Evolutionary conservation across 192 early-diverging fungal genomes (phyloP).

Genomic region (Coemansia sp.): DNA sequence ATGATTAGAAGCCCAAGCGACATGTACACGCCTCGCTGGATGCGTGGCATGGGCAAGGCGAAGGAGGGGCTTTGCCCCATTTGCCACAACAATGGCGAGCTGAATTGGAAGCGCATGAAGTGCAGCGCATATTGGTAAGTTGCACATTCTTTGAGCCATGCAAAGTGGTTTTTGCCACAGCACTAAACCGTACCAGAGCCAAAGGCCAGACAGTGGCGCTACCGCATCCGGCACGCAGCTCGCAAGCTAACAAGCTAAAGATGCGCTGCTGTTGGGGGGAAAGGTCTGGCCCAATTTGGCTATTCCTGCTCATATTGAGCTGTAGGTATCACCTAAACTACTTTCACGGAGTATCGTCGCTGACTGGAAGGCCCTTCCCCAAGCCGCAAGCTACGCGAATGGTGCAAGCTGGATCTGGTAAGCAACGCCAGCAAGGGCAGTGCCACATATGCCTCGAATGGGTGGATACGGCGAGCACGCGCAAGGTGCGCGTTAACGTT

Average conservation of each 20-base stretch:
- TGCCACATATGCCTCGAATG: constrained; percentile 52
- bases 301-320: background rate
- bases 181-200: constrained; percentile 11
- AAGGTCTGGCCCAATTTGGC: background rate
- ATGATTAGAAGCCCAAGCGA: constrained; percentile 38
- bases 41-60: constrained; percentile 46
- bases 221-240: background rate
- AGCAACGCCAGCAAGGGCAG: constrained; percentile 36
- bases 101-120: constrained; percentile 56
- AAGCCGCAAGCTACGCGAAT: constrained; percentile 29
- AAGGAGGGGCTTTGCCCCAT: constrained; percentile 59
- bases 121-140: constrained; percentile 61
- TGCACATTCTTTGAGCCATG: background rate
- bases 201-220: background rate
- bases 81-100: constrained; percentile 31
- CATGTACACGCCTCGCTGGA: constrained; percentile 59
- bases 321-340: constrained; percentile 60
- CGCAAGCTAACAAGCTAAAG: background rate
- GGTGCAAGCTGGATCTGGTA: background rate
- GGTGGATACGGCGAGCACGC: constrained; percentile 45
- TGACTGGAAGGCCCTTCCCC: constrained; percentile 51
- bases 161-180: background rate
- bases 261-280: background rate
- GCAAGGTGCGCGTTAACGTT: constrained; percentile 46
- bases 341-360: constrained; percentile 56